Conservation (phyloP, 768 basidiomycete species). For the Pholiota molesta region DNA sequence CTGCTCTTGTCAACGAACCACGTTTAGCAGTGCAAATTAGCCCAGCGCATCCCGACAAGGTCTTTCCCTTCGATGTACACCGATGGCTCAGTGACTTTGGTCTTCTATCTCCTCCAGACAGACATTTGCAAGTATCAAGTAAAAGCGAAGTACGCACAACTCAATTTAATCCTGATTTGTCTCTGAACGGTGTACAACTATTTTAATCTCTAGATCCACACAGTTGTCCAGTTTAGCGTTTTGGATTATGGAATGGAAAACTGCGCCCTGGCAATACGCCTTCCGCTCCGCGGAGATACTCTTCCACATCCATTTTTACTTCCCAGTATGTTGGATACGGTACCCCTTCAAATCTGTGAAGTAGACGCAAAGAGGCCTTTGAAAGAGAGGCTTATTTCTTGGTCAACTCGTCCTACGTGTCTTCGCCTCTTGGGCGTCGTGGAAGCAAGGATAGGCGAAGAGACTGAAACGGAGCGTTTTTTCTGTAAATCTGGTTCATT, state of each 20-base stretch:
- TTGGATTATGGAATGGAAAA: slow-evolving; percentile 34
- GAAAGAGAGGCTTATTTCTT: slow-evolving; percentile 24
- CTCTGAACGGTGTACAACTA: not conserved
- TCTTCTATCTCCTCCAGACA: slow-evolving; percentile 29
- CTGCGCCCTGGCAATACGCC: slow-evolving; percentile 27
- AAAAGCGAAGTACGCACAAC: slow-evolving; percentile 17
- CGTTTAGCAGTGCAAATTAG: slow-evolving; percentile 28
- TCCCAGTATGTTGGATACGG: slow-evolving; percentile 16
- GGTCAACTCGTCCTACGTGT: slow-evolving; percentile 26
- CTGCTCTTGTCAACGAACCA: slow-evolving; percentile 26
- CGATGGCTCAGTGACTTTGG: slow-evolving; percentile 32
- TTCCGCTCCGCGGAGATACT: slow-evolving; percentile 23
- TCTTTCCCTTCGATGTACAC: slow-evolving; percentile 28
- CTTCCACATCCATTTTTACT: slow-evolving; percentile 28
- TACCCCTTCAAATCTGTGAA: slow-evolving; percentile 28
- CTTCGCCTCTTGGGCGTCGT: slow-evolving; percentile 18
- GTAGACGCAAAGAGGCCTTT: slow-evolving; percentile 26
- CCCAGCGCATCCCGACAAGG: slow-evolving; percentile 21
- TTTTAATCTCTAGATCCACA: slow-evolving; percentile 21
- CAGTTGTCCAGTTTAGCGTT: slow-evolving; percentile 27
- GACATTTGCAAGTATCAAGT: slow-evolving; percentile 25
- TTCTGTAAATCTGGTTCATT: slow-evolving; percentile 29
- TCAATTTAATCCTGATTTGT: not conserved
- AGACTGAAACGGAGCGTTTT: slow-evolving; percentile 25
- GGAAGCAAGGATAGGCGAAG: slow-evolving; percentile 27